These are phyloP conservation scores for Penstemon davidsonii DNA, from an alignment of 257 asterid genomes.

Conservation along the genomic window DNA sequence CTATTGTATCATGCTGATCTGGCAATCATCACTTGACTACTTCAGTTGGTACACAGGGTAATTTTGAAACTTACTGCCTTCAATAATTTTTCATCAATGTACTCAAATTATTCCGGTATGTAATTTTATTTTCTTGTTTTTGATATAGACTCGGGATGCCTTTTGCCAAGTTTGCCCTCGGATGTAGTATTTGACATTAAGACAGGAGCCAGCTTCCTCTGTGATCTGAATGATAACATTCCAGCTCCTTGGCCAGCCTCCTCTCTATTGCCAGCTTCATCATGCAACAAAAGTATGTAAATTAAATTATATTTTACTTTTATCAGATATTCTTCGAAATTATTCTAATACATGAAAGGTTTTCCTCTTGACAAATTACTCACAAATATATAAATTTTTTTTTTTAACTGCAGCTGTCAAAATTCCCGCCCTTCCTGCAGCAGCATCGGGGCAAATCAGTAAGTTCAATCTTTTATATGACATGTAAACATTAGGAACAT, in stretches of 20 bases:
- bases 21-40: conserved; percentile 34
- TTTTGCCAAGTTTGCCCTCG: conserved; percentile 91
- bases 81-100: not conserved
- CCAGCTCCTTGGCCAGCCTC: conserved; percentile 98
- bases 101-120: no score
- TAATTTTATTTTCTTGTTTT: conserved; percentile 4
- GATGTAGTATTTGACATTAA: conserved; percentile 74
- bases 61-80: conserved; percentile 16
- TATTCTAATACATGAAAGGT: not conserved
- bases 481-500: not conserved
- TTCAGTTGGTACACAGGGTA: conserved; percentile 85
- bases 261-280: conserved; percentile 60
- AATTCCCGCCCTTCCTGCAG: conserved; percentile 98
- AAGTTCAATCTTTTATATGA: conserved; percentile 33
- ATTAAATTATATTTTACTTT: not conserved
- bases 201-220: conserved; percentile 78
- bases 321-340: not conserved
- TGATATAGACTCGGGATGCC: conserved; percentile 81
- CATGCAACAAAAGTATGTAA: conserved; percentile 84
- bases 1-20: conserved; percentile 36
- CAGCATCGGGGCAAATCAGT: conserved; percentile 86
- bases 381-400: not conserved
- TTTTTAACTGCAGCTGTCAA: conserved; percentile 63
- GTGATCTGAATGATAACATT: conserved; percentile 94
- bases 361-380: conserved; percentile 15